Conservation (phyloP, 2,329 filamentous ascomycete species). For the Gremmenia infestans region DNA sequence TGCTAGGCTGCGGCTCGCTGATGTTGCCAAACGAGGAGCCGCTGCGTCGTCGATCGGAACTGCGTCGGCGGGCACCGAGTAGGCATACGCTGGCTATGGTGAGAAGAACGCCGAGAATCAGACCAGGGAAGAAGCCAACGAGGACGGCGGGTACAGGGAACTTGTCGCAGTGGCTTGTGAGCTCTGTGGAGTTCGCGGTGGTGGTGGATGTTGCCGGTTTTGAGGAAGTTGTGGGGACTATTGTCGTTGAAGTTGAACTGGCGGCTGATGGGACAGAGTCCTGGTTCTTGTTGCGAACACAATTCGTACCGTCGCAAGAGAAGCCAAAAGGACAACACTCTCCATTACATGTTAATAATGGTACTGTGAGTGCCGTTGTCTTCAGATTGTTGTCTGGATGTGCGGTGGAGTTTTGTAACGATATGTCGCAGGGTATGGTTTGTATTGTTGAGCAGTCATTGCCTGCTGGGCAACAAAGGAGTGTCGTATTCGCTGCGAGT, state of each 20-base stretch:
- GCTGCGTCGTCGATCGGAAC: conserved; percentile 27
- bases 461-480: conserved; percentile 64
- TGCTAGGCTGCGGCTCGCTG: conserved; percentile 47
- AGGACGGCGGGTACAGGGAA: conserved; percentile 26
- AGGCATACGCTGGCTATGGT: conserved; percentile 38
- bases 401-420: conserved; percentile 52
- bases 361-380: conserved; percentile 55
- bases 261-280: conserved; percentile 24
- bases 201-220: conserved; percentile 21
- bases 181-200: conserved; percentile 14
- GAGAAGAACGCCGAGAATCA: conserved; percentile 42
- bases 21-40: conserved; percentile 43
- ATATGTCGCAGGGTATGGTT: conserved; percentile 60
- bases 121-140: conserved; percentile 37
- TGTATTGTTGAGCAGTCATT: conserved; percentile 54
- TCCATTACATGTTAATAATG: conserved; percentile 52
- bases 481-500: conserved; percentile 60
- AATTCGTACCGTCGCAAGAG: conserved; percentile 48
- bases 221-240: conserved; percentile 15
- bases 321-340: conserved; percentile 71
- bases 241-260: conserved; percentile 21
- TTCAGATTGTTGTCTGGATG: conserved; percentile 59
- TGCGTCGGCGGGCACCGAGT: conserved; percentile 22
- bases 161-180: conserved; percentile 14
- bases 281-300: conserved; percentile 50